Base-by-base conservation (phyloP, 805 yeast genomes). In the Kazachstania bromeliacearum region DNA sequence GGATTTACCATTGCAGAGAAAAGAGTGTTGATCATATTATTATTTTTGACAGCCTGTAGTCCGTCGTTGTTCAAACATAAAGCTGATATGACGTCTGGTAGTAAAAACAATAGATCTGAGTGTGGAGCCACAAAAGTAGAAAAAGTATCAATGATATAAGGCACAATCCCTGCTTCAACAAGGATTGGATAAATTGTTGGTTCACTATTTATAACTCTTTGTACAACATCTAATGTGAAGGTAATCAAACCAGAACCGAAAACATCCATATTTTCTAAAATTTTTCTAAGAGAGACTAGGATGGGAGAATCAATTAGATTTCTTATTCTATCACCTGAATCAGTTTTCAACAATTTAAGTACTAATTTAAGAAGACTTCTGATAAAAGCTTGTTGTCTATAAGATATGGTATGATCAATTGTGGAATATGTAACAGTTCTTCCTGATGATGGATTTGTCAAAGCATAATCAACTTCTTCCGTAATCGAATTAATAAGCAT, bases 161-260 rank as follows among this genome's bases (percentile, higher is more conserved):
- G 80, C 25, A 88, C 74, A 1, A 83, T 74, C 0, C 75, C 73
- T 0, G 94, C 79, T 54, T 88, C 97, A 28, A 74, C 77, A 45
- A 88, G 66, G 28, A 88, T 77, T 2, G 81, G 70, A 50, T 71
- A 88, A 3, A 95, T 84, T 0, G 96, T 85, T 7, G 96, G 96
- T 49, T 89, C 96, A 45, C 80, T 82, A 53, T 88, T 89, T 20
- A 88, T 76, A 40, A 85, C 83, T 9, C 71, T 70, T 28, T 79
- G 71, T 15, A 85, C 68, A 9, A 79, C 71, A 41, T 75, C 79
- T 25, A 88, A 55, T 0, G 83, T 70, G 16, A 73, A 64, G 0
- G 83, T 65, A 10, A 83, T 55, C 10, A 84, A 57, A 12, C 74
- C 68, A 27, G 76, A 73, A 0, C 95, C 95, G 63, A 85, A 84